Evolutionary conservation across 2,329 filamentous ascomycete species (phyloP), one percentile per base, ranked within the genome.

Genomic region (Fusarium hainanense): DNA sequence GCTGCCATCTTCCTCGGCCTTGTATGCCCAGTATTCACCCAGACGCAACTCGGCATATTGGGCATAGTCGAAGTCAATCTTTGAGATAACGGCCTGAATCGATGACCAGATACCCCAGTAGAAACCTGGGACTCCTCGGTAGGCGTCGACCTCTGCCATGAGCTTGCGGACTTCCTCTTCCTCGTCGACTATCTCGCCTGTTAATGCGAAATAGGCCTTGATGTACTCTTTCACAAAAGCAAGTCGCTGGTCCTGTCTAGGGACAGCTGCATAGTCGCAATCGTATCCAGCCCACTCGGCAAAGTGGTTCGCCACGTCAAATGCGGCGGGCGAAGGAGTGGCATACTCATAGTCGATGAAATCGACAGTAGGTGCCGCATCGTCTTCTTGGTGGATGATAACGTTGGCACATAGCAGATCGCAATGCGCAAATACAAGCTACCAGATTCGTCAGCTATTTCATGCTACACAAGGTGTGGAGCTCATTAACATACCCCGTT

Each of bases 341-440:
- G 94, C 94, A 80, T 99, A 99, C 80, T 99, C 96, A 83, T 98
- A 99, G 82, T 99, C 96, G 79, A 99, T 99, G 81, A 99, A 98
- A 77, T 88, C 85, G 50, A 87, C 83, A 25, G 84, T 77, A 34
- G 79, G 71, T 54, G 72, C 78, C 30, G 81, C 76, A 16, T 78
- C 74, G 27, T 73, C 75, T 30, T 80, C 72, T 46, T 75, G 77
- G 71, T 93, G 85, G 70, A 98, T 89, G 76, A 99, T 98, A 71
- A 99, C 93, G 78, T 99, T 99, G 72, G 94, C 96, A 79, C 92
- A 93, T n/a, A 99, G 85, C 25, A 99, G 88, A 80, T 99, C 96
- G 84, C 94, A 97, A 81, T 98, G 95, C 68, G 93, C 92, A 83
- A 98, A 98, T 49, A 98, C 90, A 72, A 97, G 90, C 88, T 94